phyloP scores from a whole-genome alignment of 169 alveolate species.

The Eimeria acervulina region DNA sequence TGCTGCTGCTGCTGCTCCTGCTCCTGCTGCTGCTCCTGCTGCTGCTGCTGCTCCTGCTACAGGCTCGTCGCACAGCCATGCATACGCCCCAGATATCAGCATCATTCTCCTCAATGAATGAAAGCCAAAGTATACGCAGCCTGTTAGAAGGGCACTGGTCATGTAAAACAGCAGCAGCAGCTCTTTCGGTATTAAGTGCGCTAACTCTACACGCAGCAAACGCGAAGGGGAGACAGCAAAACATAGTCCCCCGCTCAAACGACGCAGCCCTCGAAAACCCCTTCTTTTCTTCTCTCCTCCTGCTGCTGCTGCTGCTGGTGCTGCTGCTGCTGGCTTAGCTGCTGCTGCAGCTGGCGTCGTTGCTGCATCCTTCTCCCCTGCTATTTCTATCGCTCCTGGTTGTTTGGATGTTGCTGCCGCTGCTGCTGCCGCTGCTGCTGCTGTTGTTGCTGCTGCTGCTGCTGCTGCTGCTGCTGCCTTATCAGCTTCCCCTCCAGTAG shows the following conservation, averaged over 20 bases:
- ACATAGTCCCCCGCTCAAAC: too few relatives aligned
- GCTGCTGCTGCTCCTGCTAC: background rate
- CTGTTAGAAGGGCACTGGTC: conserved; percentile 71
- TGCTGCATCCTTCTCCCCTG: too few relatives aligned
- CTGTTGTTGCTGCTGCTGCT: conserved; percentile 15
- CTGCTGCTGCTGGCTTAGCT: too few relatives aligned
- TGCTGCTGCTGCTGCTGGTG: too few relatives aligned
- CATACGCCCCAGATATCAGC: conserved; percentile 77
- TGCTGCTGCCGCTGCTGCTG: background rate
- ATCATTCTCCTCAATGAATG: conserved; percentile 76
- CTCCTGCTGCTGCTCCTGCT: background rate
- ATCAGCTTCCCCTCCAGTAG: too few relatives aligned
- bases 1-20: background rate
- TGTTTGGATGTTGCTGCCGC: background rate
- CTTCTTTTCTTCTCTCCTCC: too few relatives aligned
- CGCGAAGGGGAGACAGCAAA: too few relatives aligned
- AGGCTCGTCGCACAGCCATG: conserved; percentile 69
- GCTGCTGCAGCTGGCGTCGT: too few relatives aligned
- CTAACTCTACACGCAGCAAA: too few relatives aligned
- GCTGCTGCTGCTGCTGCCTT: background rate
- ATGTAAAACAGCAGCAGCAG: conserved; percentile 55
- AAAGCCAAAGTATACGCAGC: conserved; percentile 83
- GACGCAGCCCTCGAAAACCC: too few relatives aligned
- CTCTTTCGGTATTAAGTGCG: background rate
- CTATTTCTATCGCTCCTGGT: background rate